Base-by-base conservation (phyloP, 441 rosid species). In the Gossypium schwendimanii region DNA sequence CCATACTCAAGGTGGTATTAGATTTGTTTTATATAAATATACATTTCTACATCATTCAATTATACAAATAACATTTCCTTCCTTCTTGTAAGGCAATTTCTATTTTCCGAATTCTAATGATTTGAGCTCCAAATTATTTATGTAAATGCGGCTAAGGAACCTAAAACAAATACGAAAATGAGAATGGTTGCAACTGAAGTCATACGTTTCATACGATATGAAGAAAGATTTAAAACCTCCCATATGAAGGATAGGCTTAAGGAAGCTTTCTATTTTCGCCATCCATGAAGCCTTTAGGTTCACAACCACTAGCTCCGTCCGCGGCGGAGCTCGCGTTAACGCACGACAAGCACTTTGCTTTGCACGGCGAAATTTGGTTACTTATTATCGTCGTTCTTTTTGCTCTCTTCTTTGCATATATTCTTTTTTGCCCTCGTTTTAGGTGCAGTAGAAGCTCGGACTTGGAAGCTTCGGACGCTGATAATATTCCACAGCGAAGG, bases 301-400 rank as follows among this genome's bases (percentile, higher is more conserved):
- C 81, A 12, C 67, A 28, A 9, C 70, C 23, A 24, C 80, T 63
- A 65, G 75, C 75, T 11, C 79, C 68, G 5, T 3, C 31, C 31
- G 31, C 4, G 70, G 72, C 74, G 11, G 69, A 63, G 72, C 76
- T 77, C 66, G 52, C 18, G n/a, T 62, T 82, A 63, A 75, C 81
- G 12, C 67, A 71, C 15, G 94, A 89, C 72, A 81, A 41, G 72
- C 78, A 62, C 62, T 89, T 82, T 24, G 88, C 84, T 15, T 66
- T 86, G 67, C 85, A 89, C 61, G 91, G 94, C 36, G 80, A 79
- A 78, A 81, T 87, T 72, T 41, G 77, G 79, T 63, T 76, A 80
- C 21, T 86, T 18, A 63, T 77, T 24, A 26, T 84, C 18, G 78
- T 84, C 1, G 9, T 79, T 23, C 0, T 73, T 50, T 87, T 89